Percentiles rank a stretch among this genome's conserved stretches.
These are phyloP conservation scores for Cantharellus cinnabarinus DNA, from an alignment of 768 basidiomycete genomes.

Conservation along the genomic window DNA sequence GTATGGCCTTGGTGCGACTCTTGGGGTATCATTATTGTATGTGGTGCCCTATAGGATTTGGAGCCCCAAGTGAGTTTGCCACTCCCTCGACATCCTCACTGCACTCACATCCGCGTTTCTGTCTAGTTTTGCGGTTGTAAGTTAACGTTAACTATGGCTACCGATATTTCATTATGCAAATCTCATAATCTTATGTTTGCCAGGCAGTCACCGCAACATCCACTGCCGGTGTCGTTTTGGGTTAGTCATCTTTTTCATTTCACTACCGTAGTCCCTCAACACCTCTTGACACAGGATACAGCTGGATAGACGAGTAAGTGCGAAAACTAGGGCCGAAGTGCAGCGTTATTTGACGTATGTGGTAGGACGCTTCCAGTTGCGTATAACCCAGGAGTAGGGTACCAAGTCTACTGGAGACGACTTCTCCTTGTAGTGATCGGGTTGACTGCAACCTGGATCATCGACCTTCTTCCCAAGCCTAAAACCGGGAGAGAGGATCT, in stretches of 20 bases:
- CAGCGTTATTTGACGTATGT: not conserved
- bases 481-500: constrained; percentile 4
- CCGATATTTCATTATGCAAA: too few relatives aligned
- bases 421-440: constrained; percentile 1
- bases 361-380: not conserved
- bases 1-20: constrained; percentile 1
- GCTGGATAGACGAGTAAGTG: constrained; percentile 2
- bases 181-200: not conserved
- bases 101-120: not conserved
- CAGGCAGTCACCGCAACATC: constrained; percentile 2
- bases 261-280: not conserved
- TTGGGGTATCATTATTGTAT: not conserved
- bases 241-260: not conserved
- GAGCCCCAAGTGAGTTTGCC: not conserved
- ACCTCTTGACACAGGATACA: not conserved
- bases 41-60: constrained; percentile 3
- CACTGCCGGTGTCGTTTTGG: constrained; percentile 1
- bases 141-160: too few relatives aligned
- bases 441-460: constrained; percentile 3
- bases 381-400: not conserved
- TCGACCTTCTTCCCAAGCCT: constrained; percentile 3
- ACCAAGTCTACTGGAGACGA: constrained; percentile 1
- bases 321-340: too few relatives aligned
- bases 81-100: not conserved
- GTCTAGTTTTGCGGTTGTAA: too few relatives aligned